phyloP scores from a whole-genome alignment of 2,329 filamentous ascomycete genomes.

The Chalara sp. region DNA sequence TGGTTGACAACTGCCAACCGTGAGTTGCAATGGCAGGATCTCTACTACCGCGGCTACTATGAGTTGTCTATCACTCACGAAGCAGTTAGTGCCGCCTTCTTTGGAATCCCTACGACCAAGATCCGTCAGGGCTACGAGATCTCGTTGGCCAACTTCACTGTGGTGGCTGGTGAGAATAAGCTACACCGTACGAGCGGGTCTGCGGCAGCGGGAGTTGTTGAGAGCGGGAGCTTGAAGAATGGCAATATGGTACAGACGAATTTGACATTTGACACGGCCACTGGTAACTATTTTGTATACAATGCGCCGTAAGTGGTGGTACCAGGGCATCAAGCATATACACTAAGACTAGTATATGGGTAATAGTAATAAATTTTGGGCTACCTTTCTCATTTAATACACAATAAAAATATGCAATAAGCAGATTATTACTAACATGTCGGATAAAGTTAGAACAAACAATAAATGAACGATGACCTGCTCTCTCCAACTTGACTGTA shows the following conservation, averaged over 20 bases:
- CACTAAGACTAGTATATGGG: too few species aligned
- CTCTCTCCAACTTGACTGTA: too few species aligned
- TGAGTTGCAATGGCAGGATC: conserved; percentile 66
- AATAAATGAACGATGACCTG: too few species aligned
- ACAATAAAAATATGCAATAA: too few species aligned
- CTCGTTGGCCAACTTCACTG: conserved; percentile 63
- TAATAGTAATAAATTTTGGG: too few species aligned
- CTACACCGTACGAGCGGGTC: conserved; percentile 31
- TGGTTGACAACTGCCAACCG: conserved; percentile 44
- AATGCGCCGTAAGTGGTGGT: background rate
- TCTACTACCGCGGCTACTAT: conserved; percentile 70
- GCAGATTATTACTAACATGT: too few species aligned
- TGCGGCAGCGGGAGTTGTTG: conserved; percentile 32
- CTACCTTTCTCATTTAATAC: too few species aligned
- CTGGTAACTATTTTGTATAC: conserved; percentile 12
- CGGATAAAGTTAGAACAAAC: too few species aligned
- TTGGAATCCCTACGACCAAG: conserved; percentile 53
- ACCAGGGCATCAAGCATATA: too few species aligned
- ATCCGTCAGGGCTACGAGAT: conserved; percentile 58
- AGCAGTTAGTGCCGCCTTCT: conserved; percentile 56
- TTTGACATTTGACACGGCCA: conserved; percentile 16
- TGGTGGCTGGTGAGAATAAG: conserved; percentile 53
- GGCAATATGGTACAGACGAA: conserved; percentile 12
- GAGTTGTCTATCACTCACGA: conserved; percentile 52
- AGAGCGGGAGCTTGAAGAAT: conserved; percentile 48